phyloP scores from a whole-genome alignment of 129 eudicot species.

The Flaveria sonorensis region DNA sequence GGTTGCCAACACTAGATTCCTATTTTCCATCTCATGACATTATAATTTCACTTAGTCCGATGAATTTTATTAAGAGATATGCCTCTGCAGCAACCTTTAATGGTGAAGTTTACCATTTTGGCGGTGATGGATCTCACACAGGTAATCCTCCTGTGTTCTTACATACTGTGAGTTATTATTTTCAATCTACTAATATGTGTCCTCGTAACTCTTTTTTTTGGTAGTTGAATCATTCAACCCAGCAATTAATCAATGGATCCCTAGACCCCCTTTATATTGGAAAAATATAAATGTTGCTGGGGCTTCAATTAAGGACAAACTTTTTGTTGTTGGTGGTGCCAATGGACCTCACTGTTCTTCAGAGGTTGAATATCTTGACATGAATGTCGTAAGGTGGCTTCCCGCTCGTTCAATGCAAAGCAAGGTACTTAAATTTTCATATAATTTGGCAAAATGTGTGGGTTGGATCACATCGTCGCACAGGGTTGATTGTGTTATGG shows the following conservation, averaged over 20 bases:
- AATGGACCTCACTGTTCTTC: constrained; percentile 52
- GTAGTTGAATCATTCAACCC: constrained; percentile 73
- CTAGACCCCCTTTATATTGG: constrained; percentile 47
- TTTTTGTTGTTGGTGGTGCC: constrained; percentile 74
- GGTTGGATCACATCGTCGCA: neutral
- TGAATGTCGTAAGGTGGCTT: constrained; percentile 56
- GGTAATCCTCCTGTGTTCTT: constrained; percentile 43
- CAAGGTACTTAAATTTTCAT: constrained; percentile 46
- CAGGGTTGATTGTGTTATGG: neutral
- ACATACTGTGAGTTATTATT: neutral
- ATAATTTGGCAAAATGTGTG: neutral
- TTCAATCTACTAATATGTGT: neutral
- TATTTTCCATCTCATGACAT: constrained; percentile 47
- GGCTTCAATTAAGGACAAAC: constrained; percentile 48
- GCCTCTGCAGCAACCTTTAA: constrained; percentile 54
- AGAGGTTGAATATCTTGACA: constrained; percentile 69
- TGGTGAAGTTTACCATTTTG: constrained; percentile 60
- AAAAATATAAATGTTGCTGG: constrained; percentile 59
- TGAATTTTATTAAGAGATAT: constrained; percentile 50
- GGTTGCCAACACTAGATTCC: constrained; percentile 54
- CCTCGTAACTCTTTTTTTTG: constrained; percentile 4
- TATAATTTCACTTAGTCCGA: constrained; percentile 45
- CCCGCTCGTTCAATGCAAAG: constrained; percentile 53
- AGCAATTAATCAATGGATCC: constrained; percentile 48
- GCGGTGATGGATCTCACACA: constrained; percentile 56